Conservation (phyloP, 1,284 basidiomycete genomes). For the Leccinum fallax region DNA sequence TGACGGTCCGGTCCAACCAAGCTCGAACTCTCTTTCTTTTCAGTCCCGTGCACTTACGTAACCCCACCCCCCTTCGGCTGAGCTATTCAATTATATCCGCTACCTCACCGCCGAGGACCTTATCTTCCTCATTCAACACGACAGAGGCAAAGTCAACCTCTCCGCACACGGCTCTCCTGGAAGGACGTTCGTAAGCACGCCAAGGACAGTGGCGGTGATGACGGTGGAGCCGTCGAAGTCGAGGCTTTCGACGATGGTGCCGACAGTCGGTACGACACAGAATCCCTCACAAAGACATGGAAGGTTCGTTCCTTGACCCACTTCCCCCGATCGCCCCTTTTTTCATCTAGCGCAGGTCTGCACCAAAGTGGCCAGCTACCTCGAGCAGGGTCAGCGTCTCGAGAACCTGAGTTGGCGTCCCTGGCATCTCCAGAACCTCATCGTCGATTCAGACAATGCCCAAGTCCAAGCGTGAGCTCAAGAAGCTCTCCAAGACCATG, state of each 20-base stretch:
- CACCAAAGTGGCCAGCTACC: no score
- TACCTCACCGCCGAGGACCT: slow-evolving; percentile 92
- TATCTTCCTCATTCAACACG: slow-evolving; percentile 95
- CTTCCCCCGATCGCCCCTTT: slow-evolving; percentile 5
- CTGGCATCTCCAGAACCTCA: no score
- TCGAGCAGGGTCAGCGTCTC: no score
- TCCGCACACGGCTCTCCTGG: slow-evolving; percentile 96
- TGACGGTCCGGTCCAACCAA: no score
- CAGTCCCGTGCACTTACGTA: neutral
- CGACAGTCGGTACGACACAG: slow-evolving; percentile 75
- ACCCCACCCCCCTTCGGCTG: no score
- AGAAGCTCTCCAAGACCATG: no score
- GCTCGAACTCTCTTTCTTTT: no score
- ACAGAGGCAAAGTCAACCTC: slow-evolving; percentile 90
- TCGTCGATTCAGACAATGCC: no score
- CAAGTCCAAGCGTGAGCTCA: no score
- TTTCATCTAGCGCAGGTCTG: neutral
- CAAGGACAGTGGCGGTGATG: slow-evolving; percentile 83
- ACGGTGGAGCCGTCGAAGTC: slow-evolving; percentile 78
- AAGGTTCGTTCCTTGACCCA: slow-evolving; percentile 50
- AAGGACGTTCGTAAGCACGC: slow-evolving; percentile 97
- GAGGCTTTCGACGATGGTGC: slow-evolving; percentile 78
- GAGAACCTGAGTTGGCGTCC: no score
- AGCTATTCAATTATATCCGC: no score
- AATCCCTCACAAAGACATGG: slow-evolving; percentile 84